Base-by-base conservation (phyloP, 2,329 filamentous ascomycete species). In the Claviceps digitariae region DNA sequence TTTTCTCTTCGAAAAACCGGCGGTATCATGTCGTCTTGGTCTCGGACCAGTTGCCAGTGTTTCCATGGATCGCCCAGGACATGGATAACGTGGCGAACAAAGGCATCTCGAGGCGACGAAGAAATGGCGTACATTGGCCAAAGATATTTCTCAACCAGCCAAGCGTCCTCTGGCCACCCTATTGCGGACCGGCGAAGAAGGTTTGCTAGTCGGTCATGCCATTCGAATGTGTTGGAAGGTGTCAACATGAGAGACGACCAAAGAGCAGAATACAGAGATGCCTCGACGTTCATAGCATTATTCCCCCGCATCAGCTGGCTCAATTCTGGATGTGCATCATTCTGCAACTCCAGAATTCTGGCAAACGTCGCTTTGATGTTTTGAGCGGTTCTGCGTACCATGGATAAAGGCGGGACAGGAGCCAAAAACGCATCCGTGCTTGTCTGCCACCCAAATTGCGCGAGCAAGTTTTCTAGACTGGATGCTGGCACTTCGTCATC, bases 321-420 rank as follows among this genome's bases (percentile, higher is more conserved):
- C 13, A 69, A 56, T 17, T 64, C 59, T 12, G 61, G 56, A 15
- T 64, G 60, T 5, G 56, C 60, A 47, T 60, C 52, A 38, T 65
- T 59, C 34, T 64, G 63, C 21, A 65, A 54, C 40, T 64, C 63
- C 29, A 63, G 53, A 10, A 63, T 61, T 41, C 63, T 62, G 6
- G 61, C 59, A 48, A 62, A 89, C 1, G 86, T 87, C 47, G 82
- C 82, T 60, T 86, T 76, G 58, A 97, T 90, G 67, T 95, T 96
- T 60, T 84, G 82, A 15, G 67, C 66, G 10, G 85, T 86, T 52
- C 90, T 82, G 60, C 87, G 74, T 8, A 90, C 81, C 58, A 95
- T 81, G 53, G 84, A 78, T 2, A 79, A 72, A 1, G 81, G 79
- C 1, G 75, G 72, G 1, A 87, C 83, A 10, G 86, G 79, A 3